These are phyloP conservation scores for Aschersonia sp. DNA, from an alignment of 2,329 filamentous ascomycete genomes.

Conservation along the genomic window DNA sequence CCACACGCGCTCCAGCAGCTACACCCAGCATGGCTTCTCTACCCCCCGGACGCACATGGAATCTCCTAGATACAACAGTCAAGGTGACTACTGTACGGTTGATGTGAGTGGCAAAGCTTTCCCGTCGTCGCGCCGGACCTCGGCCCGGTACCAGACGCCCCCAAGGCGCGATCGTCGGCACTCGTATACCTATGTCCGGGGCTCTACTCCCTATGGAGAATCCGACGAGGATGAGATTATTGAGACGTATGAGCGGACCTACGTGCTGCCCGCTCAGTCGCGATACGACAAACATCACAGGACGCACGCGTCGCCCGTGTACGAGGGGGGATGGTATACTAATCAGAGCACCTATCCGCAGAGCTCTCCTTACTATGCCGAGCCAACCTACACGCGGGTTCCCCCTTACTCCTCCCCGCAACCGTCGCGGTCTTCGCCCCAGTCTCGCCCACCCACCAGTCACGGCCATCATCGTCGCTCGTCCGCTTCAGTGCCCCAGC, in stretches of 20 bases:
- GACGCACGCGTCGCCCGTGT: slow-evolving; percentile 20
- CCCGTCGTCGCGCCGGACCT: slow-evolving; percentile 27
- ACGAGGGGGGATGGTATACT: slow-evolving; percentile 41
- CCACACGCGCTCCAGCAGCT: slow-evolving; percentile 22
- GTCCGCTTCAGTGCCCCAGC: slow-evolving; percentile 34
- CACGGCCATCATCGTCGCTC: slow-evolving; percentile 29
- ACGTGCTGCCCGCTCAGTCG: slow-evolving; percentile 35
- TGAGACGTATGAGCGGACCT: slow-evolving; percentile 35
- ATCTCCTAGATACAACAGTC: slow-evolving; percentile 47
- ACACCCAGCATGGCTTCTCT: slow-evolving; percentile 18
- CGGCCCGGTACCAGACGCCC: slow-evolving; percentile 16
- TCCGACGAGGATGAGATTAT: slow-evolving; percentile 50
- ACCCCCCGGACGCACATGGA: slow-evolving; percentile 33
- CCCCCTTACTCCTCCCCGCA: slow-evolving; percentile 26
- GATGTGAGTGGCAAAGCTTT: slow-evolving; percentile 48
- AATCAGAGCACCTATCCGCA: slow-evolving; percentile 42
- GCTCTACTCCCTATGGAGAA: slow-evolving; percentile 43
- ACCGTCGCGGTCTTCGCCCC: slow-evolving; percentile 7
- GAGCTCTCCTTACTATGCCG: slow-evolving; percentile 23
- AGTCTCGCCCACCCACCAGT: slow-evolving; percentile 24
- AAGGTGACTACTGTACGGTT: slow-evolving; percentile 47
- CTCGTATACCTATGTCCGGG: slow-evolving; percentile 44
- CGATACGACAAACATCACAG: slow-evolving; percentile 19
- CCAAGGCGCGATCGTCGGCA: slow-evolving; percentile 37
- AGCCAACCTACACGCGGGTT: slow-evolving; percentile 20